A percentile compares a stretch with the other conserved stretches of the same genome.
phyloP scores from a whole-genome alignment of 192 early-diverging fungal genomes.

The Phycomyces blakesleeanus region DNA sequence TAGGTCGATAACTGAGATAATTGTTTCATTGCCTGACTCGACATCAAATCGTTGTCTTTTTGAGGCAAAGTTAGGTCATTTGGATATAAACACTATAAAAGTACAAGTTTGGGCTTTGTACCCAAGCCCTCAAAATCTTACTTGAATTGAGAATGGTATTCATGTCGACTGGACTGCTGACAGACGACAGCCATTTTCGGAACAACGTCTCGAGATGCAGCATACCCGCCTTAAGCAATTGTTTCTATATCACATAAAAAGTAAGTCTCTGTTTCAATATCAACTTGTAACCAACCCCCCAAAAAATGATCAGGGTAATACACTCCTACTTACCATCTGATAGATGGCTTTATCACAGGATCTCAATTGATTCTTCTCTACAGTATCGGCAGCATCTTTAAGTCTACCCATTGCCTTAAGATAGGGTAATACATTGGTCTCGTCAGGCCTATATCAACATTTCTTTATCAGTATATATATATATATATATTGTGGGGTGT shows the following conservation, averaged over 20 bases:
- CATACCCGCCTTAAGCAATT: constrained; percentile 50
- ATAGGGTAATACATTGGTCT: constrained; percentile 53
- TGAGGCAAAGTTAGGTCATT: neutral
- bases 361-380: constrained; percentile 28
- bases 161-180: constrained; percentile 43
- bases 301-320: no score
- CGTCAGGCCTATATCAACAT: constrained; percentile 51
- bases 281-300: neutral
- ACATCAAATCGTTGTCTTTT: constrained; percentile 16
- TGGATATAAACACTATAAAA: neutral
- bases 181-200: constrained; percentile 40
- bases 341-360: constrained; percentile 42
- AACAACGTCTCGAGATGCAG: constrained; percentile 56
- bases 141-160: constrained; percentile 19
- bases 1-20: constrained; percentile 45
- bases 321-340: constrained; percentile 34
- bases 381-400: constrained; percentile 42
- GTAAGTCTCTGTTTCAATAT: neutral
- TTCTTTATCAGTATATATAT: no score
- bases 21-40: constrained; percentile 23
- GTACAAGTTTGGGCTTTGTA: neutral
- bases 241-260: constrained; percentile 29
- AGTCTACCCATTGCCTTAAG: constrained; percentile 56
- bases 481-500: no score
- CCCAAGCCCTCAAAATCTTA: constrained; percentile 1